These are phyloP conservation scores for Mortierella sp. DNA, from an alignment of 371 early-diverging fungal genomes.

Conservation along the genomic window DNA sequence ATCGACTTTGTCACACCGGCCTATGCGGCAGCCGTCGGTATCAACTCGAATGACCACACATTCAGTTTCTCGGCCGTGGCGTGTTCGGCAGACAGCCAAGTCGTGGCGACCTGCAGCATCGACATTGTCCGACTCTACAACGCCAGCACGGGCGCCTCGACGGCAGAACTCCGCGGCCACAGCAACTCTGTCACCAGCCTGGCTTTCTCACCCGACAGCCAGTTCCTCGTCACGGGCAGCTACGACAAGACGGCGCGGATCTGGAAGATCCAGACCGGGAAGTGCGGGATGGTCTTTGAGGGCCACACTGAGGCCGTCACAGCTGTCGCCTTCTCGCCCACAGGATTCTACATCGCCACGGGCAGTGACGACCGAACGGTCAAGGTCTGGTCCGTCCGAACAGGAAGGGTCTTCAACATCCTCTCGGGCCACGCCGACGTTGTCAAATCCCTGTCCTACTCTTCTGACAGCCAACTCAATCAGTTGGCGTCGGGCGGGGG, in stretches of 20 bases:
- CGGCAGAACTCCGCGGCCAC: background rate
- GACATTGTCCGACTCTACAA: background rate
- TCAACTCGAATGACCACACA: background rate
- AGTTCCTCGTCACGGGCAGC: background rate
- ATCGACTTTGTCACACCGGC: background rate
- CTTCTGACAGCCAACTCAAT: background rate
- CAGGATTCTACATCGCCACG: background rate
- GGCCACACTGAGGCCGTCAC: background rate
- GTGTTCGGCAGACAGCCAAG: background rate
- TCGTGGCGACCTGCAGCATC: background rate
- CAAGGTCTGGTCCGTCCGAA: background rate
- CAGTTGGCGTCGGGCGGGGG: background rate
- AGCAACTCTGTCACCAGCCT: background rate
- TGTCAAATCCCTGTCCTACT: background rate
- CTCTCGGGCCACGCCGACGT: background rate
- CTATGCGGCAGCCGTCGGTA: background rate
- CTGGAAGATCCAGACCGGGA: background rate
- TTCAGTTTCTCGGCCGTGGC: background rate
- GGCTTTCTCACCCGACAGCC: background rate
- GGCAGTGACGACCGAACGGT: background rate
- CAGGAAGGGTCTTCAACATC: background rate
- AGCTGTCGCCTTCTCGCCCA: background rate
- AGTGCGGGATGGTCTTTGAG: background rate
- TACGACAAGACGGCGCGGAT: conserved; percentile 1
- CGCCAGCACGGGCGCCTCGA: background rate